Evolutionary conservation across 805 yeast genomes (phyloP).

Genomic region (Starmera amethionina): DNA sequence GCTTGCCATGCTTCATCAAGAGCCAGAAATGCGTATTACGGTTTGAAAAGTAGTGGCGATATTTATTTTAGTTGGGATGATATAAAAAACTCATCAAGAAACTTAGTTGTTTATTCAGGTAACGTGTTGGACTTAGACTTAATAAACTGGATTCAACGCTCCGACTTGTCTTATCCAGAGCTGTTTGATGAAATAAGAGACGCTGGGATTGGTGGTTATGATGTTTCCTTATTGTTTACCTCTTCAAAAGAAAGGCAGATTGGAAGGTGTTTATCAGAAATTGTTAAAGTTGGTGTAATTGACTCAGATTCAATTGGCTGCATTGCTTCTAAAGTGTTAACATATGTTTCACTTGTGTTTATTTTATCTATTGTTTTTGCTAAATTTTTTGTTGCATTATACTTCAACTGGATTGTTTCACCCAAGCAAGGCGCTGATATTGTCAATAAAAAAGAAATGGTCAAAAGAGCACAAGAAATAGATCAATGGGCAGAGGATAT

Average conservation of each 20-base stretch:
- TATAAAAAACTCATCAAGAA: slow-evolving; percentile 55
- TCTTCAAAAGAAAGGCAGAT: slow-evolving; percentile 56
- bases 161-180: slow-evolving; percentile 64
- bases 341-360: slow-evolving; percentile 72
- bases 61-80: slow-evolving; percentile 90
- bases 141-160: slow-evolving; percentile 62
- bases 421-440: slow-evolving; percentile 71
- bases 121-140: slow-evolving; percentile 75
- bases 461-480: slow-evolving; percentile 51
- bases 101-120: slow-evolving; percentile 83
- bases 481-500: slow-evolving; percentile 82
- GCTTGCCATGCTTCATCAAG: slow-evolving; percentile 76
- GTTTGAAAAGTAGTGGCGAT: slow-evolving; percentile 52
- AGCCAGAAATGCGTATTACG: slow-evolving; percentile 64
- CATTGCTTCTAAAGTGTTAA: slow-evolving; percentile 78
- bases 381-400: slow-evolving; percentile 80
- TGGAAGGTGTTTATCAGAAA: slow-evolving; percentile 79
- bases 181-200: slow-evolving; percentile 58
- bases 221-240: slow-evolving; percentile 63
- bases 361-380: slow-evolving; percentile 70
- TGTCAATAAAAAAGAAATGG: slow-evolving; percentile 50
- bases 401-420: slow-evolving; percentile 78
- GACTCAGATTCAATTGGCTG: slow-evolving; percentile 92
- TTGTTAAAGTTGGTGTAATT: slow-evolving; percentile 78
- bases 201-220: slow-evolving; percentile 58